phyloP scores from a whole-genome alignment of 495 filamentous ascomycete species.

The Clavariopsis aquatica region DNA sequence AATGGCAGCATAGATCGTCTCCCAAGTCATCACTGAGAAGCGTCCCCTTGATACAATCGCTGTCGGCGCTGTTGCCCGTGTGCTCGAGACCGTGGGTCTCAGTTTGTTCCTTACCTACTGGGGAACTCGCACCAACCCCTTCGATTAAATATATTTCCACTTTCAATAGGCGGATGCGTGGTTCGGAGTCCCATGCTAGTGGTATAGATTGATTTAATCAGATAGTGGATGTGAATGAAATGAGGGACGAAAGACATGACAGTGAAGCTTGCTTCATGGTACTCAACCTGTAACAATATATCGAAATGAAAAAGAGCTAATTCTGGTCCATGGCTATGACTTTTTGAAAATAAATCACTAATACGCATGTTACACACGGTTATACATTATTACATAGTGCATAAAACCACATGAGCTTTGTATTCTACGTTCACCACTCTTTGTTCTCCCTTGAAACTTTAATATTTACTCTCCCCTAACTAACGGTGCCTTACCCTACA shows the following conservation, averaged over 20 bases:
- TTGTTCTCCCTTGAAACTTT: too few relatives aligned
- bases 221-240: neutral
- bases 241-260: neutral
- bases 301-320: neutral
- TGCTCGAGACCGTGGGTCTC: conserved; percentile 91
- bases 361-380: too few relatives aligned
- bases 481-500: too few relatives aligned
- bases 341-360: too few relatives aligned
- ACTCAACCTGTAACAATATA: conserved; percentile 17
- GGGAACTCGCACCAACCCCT: conserved; percentile 87
- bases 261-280: neutral
- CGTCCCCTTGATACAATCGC: conserved; percentile 86
- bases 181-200: conserved; percentile 14
- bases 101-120: conserved; percentile 94
- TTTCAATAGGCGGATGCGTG: neutral
- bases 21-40: conserved; percentile 86
- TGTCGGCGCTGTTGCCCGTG: conserved; percentile 74
- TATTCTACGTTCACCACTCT: too few relatives aligned
- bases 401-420: too few relatives aligned
- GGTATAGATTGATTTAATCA: conserved; percentile 15
- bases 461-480: too few relatives aligned
- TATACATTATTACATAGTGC: too few relatives aligned
- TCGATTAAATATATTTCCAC: conserved; percentile 40
- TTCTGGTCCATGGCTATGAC: neutral
- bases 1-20: conserved; percentile 65